These are phyloP conservation scores for Pseudozyma hubeiensis DNA, from an alignment of 1,284 basidiomycete species.

Conservation along the genomic window DNA sequence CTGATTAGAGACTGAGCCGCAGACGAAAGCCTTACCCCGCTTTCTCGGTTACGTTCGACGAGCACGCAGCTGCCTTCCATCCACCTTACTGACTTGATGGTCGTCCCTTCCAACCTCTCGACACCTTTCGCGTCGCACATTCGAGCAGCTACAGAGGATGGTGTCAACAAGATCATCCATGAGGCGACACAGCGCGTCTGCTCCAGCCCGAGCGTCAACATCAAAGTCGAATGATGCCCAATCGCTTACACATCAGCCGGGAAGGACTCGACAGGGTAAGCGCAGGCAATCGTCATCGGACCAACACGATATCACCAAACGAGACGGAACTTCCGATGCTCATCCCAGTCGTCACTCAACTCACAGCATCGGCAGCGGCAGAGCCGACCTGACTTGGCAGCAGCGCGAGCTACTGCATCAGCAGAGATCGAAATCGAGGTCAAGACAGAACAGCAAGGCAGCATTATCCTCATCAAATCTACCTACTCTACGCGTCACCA, in stretches of 20 bases:
- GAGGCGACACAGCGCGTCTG: background rate
- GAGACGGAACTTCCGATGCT: constrained; percentile 1
- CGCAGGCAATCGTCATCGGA: constrained; percentile 1
- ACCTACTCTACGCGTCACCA: constrained; percentile 16
- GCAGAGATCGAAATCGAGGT: background rate
- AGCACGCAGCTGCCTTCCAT: too few species aligned
- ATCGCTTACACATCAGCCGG: background rate
- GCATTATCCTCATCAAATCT: constrained; percentile 2
- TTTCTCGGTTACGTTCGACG: too few species aligned
- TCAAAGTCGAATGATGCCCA: too few species aligned
- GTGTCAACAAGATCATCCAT: constrained; percentile 15
- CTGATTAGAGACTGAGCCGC: too few species aligned
- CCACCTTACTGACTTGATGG: too few species aligned
- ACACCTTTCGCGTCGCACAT: background rate
- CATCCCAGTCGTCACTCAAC: background rate
- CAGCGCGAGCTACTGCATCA: constrained; percentile 13
- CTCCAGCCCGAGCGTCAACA: background rate
- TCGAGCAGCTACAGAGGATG: constrained; percentile 2
- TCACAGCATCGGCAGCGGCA: background rate
- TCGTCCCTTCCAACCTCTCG: too few species aligned
- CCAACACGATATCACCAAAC: background rate
- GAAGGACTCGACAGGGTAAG: background rate
- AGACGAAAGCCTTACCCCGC: too few species aligned
- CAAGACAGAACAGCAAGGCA: background rate
- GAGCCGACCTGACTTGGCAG: constrained; percentile 23